Percentiles rank a stretch among this genome's conserved stretches.
Conservation (phyloP, 305 asterid genomes). For the Galium porrigens region DNA sequence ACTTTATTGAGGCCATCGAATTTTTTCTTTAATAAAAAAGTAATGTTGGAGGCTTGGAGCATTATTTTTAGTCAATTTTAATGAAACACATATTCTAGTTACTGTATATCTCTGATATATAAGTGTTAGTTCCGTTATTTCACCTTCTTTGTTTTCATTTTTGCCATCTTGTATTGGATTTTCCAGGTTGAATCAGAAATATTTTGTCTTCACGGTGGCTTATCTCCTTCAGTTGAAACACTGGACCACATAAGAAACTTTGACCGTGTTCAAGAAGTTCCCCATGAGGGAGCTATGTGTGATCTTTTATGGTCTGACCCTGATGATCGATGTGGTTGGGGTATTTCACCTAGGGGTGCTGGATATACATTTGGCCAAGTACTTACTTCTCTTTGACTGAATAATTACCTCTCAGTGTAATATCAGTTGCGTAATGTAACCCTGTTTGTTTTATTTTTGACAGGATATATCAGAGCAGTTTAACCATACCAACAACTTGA, state of each 20-base stretch:
- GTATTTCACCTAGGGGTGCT: conserved; percentile 46
- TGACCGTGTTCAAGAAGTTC: conserved; percentile 51
- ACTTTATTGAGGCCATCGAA: neutral
- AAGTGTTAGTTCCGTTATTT: neutral
- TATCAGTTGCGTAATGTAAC: neutral
- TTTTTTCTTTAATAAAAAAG: too few species aligned
- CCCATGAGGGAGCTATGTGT: conserved; percentile 47
- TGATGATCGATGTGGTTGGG: conserved; percentile 52
- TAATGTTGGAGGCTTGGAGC: too few species aligned
- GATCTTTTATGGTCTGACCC: conserved; percentile 53
- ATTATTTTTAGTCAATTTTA: too few species aligned
- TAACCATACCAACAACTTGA: conserved; percentile 73
- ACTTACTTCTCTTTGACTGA: conserved; percentile 14
- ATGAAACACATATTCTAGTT: too few species aligned
- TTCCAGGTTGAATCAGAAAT: conserved; percentile 42
- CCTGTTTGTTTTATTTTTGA: conserved; percentile 6
- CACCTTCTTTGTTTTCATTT: neutral
- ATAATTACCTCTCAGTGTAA: conserved; percentile 6
- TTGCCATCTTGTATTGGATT: neutral
- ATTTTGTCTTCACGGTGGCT: conserved; percentile 47
- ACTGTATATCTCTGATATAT: too few species aligned
- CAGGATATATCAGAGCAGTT: conserved; percentile 99
- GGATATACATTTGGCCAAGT: conserved; percentile 51
- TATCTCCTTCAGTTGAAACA: conserved; percentile 41
- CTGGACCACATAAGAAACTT: conserved; percentile 37